Conservation (phyloP, 1,139 yeast species). For the Taiozyma sp. region DNA sequence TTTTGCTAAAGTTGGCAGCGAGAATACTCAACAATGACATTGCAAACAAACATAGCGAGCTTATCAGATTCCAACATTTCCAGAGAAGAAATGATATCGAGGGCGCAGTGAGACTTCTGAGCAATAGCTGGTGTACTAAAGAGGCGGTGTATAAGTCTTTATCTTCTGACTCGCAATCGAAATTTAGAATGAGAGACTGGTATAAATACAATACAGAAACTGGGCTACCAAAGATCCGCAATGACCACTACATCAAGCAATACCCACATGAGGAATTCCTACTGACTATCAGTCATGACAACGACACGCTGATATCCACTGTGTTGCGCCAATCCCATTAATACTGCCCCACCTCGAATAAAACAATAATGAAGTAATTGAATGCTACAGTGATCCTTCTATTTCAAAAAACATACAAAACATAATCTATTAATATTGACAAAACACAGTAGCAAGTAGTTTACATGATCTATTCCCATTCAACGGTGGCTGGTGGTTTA, state of each 20-base stretch:
- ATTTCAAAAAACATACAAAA: neutral
- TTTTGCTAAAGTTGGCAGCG: conserved; percentile 36
- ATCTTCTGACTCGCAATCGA: conserved; percentile 40
- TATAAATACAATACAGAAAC: conserved; percentile 35
- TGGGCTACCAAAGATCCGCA: conserved; percentile 33
- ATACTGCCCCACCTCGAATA: neutral
- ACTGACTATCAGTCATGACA: conserved; percentile 62
- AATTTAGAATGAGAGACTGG: conserved; percentile 60
- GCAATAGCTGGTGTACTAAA: conserved; percentile 71
- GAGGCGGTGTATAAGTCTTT: conserved; percentile 70
- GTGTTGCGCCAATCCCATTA: conserved; percentile 37
- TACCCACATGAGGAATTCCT: conserved; percentile 42
- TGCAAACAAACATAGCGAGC: conserved; percentile 29
- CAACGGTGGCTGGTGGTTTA: conserved; percentile 99
- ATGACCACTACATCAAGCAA: conserved; percentile 29
- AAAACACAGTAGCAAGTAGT: neutral
- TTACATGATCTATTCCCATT: conserved; percentile 72
- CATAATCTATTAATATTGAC: neutral
- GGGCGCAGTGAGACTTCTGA: conserved; percentile 34
- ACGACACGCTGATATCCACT: conserved; percentile 43
- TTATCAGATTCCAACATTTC: conserved; percentile 31
- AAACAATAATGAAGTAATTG: neutral
- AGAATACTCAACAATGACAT: conserved; percentile 43
- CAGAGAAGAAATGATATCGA: conserved; percentile 18
- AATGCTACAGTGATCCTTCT: neutral